Conservation (phyloP, 441 rosid species). For the Gossypium gossypioides region DNA sequence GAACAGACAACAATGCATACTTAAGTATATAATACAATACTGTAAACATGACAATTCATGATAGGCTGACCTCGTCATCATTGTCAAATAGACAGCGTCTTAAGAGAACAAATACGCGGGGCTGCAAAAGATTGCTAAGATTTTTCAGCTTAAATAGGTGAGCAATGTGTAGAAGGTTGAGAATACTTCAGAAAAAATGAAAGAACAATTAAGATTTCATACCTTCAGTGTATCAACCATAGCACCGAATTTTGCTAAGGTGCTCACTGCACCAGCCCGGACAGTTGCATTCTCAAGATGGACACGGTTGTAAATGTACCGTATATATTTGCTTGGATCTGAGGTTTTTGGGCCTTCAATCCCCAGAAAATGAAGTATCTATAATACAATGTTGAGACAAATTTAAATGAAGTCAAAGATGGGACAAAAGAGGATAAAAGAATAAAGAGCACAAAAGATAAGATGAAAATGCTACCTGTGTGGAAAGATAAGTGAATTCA, state of each 20-base stretch:
- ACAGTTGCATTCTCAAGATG: conserved; percentile 98
- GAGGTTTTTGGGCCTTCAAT: conserved; percentile 90
- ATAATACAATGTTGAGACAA: conserved; percentile 13
- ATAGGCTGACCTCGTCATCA: conserved; percentile 82
- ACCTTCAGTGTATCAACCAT: conserved; percentile 85
- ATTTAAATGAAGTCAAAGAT: background rate
- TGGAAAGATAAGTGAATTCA: conserved; percentile 94
- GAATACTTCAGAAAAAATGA: background rate
- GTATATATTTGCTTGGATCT: conserved; percentile 91
- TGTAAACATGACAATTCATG: background rate
- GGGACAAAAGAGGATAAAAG: background rate
- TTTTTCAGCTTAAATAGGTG: background rate
- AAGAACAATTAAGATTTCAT: conserved; percentile 8
- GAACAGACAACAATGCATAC: background rate
- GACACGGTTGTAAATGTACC: conserved; percentile 91
- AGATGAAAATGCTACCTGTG: conserved; percentile 51
- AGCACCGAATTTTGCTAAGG: conserved; percentile 92
- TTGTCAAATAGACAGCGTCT: conserved; percentile 86
- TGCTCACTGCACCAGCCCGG: conserved; percentile 90
- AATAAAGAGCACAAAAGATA: background rate
- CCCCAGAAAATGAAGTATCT: conserved; percentile 97
- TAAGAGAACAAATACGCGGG: conserved; percentile 70
- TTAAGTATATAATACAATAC: background rate
- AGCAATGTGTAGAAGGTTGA: background rate
- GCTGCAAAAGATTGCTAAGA: conserved; percentile 39